phyloP scores from a whole-genome alignment of 1,284 basidiomycete species.

The Cutaneotrichosporon cutaneum region DNA sequence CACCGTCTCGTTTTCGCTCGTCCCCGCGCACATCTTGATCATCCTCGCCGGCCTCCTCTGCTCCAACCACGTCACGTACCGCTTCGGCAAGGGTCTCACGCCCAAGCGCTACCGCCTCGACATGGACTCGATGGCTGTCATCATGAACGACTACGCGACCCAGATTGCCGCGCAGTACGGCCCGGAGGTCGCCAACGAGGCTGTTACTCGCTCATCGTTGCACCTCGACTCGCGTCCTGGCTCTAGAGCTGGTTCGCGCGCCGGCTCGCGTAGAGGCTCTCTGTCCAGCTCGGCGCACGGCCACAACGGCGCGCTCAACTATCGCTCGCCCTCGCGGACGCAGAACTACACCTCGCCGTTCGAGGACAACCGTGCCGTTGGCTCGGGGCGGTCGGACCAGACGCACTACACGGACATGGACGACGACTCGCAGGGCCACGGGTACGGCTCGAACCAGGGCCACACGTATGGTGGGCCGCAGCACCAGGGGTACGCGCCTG shows the following conservation, averaged over 20 bases:
- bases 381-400: slow-evolving; percentile 8
- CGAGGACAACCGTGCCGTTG: slow-evolving; percentile 11
- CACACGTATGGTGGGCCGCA: background rate
- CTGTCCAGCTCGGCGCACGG: slow-evolving; percentile 10
- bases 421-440: slow-evolving; percentile 6
- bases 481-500: background rate
- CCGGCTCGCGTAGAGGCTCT: slow-evolving; percentile 20
- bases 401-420: slow-evolving; percentile 13
- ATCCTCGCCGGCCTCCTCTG: slow-evolving; percentile 65
- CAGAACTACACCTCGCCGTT: slow-evolving; percentile 21
- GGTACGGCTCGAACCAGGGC: slow-evolving; percentile 10
- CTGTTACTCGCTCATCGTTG: slow-evolving; percentile 43
- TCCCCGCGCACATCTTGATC: slow-evolving; percentile 64
- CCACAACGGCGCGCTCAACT: slow-evolving; percentile 5
- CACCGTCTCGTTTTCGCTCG: slow-evolving; percentile 63
- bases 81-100: slow-evolving; percentile 74
- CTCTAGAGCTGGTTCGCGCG: slow-evolving; percentile 20
- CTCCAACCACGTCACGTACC: slow-evolving; percentile 70
- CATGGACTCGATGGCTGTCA: slow-evolving; percentile 64
- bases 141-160: slow-evolving; percentile 69
- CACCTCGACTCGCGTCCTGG: slow-evolving; percentile 29
- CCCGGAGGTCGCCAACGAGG: slow-evolving; percentile 45
- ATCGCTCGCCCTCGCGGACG: background rate
- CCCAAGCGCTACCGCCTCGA: slow-evolving; percentile 68
- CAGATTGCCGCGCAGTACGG: slow-evolving; percentile 53